A percentile compares a stretch with the other conserved stretches of the same genome.
Evolutionary conservation across 352 stramenopile species (phyloP).

Genomic region (Phytophthora lateralis): DNA sequence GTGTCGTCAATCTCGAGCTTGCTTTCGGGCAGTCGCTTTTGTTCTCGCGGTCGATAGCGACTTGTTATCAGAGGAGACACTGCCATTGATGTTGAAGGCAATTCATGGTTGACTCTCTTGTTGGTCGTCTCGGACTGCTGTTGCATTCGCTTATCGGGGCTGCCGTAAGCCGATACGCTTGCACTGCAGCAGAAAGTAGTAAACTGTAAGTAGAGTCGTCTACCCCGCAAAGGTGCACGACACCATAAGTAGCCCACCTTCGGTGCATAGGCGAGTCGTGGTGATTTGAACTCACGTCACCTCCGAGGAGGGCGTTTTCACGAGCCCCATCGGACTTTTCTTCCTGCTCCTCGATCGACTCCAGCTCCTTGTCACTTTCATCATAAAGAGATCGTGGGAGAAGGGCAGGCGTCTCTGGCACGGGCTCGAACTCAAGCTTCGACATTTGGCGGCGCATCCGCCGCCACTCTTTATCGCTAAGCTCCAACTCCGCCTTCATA

Average conservation of each 20-base stretch:
- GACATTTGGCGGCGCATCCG: conserved; percentile 60
- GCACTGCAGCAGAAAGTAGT: conserved; percentile 2
- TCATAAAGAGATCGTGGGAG: conserved; percentile 44
- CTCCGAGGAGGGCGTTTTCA: not conserved
- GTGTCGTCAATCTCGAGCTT: conserved; percentile 12
- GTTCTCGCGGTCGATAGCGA: conserved; percentile 8
- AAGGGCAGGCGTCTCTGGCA: conserved; percentile 59
- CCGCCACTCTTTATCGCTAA: conserved; percentile 63
- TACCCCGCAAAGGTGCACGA: not conserved
- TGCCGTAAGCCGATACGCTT: not conserved
- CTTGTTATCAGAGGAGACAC: conserved; percentile 23
- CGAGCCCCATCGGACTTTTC: conserved; percentile 8
- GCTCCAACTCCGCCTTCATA: conserved; percentile 26
- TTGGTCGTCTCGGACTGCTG: not conserved
- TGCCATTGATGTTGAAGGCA: conserved; percentile 36
- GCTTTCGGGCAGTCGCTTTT: conserved; percentile 4
- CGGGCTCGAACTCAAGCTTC: conserved; percentile 66
- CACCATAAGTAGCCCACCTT: conserved; percentile 15
- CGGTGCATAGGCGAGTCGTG: conserved; percentile 17
- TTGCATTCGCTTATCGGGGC: not conserved
- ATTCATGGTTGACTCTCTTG: conserved; percentile 15
- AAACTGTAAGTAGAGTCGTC: not conserved
- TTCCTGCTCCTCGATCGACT: conserved; percentile 1
- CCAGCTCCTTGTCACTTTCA: conserved; percentile 20
- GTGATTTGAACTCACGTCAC: conserved; percentile 3